Evolutionary conservation across 495 filamentous ascomycete species (phyloP), one percentile per base, ranked within the genome.

Genomic region (Penicillium odoratum): DNA sequence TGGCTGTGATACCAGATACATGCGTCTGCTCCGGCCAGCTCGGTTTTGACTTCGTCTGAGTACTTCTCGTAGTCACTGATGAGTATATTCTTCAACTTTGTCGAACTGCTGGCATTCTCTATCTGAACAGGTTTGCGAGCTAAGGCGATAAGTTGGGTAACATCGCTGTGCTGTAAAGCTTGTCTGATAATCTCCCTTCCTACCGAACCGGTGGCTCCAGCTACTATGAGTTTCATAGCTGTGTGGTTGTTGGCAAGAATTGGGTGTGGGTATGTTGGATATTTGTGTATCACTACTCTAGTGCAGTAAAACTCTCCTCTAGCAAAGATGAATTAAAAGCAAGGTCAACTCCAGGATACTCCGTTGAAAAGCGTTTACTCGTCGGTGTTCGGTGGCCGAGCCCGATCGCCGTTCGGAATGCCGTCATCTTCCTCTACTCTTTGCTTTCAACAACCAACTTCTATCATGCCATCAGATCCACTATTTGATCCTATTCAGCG

Each of bases 221-320:
- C 70, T 29, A 84, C 59, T 51, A 83, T 75, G 48, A 83, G 72
- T 60, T 83, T 84, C 81, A 83, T 84, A 21, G 11, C 6, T 4
- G 26, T 13, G 3, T 11, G 4, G 8, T 21, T 47, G 4, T 5
- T n/a, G 3, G 15, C 13, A n/a, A 40, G 3, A 40, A 4, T 40
- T 40, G 36, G 21, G 21, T 21, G 21, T 21, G 21, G 21, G 21
- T 21, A 21, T 21, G 21, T 21, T 21, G 21, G 21, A 21, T 21
- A 21, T 21, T 21, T 21, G 1, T 21, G 1, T 21, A 2, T 21
- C 1, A 21, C 21, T 21, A 21, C 21, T 21, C 21, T 2, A 21
- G 21, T 21, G 21, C 21, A 21, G 21, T 21, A 21, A 21, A 21
- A 21, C 21, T 21, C 21, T 21, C 3, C 36, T n/a, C 2, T n/a